Percentiles rank a stretch among this genome's conserved stretches.
These are phyloP conservation scores for Aspergillus ostianus DNA, from an alignment of 495 filamentous ascomycete genomes.

Conservation along the genomic window DNA sequence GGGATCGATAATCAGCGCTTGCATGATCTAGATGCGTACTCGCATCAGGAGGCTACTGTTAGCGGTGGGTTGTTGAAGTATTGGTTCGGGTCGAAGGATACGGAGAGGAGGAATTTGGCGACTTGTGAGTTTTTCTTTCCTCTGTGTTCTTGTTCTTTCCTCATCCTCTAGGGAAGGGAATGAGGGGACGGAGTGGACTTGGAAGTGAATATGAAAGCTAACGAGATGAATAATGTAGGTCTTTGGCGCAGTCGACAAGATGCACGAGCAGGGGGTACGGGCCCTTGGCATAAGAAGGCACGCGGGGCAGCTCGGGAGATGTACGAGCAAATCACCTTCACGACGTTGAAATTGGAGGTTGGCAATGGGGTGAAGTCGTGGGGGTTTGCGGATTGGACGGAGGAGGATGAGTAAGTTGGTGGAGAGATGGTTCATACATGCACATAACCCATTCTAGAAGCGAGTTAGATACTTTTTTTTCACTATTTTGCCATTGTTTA, in stretches of 20 bases:
- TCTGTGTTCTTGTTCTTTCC: neutral
- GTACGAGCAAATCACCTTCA: conserved; percentile 55
- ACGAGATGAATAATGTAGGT: conserved; percentile 29
- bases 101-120: conserved; percentile 63
- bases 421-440: neutral
- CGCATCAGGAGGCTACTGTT: conserved; percentile 72
- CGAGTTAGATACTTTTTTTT: no score
- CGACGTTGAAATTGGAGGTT: conserved; percentile 61
- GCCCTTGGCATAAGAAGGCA: conserved; percentile 51
- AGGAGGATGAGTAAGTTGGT: conserved; percentile 9
- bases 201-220: neutral
- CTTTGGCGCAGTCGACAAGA: conserved; percentile 71
- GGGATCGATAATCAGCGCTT: conserved; percentile 61
- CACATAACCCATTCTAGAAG: neutral
- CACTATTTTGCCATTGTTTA: no score
- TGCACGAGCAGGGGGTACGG: conserved; percentile 64
- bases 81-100: conserved; percentile 74
- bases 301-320: conserved; percentile 33
- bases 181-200: no score
- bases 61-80: conserved; percentile 88
- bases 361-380: conserved; percentile 54
- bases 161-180: neutral
- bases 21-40: conserved; percentile 65
- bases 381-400: conserved; percentile 59
- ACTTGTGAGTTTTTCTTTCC: conserved; percentile 52